Evolutionary conservation across 352 stramenopile genomes (phyloP).

Genomic region (Phytophthora brassicae): DNA sequence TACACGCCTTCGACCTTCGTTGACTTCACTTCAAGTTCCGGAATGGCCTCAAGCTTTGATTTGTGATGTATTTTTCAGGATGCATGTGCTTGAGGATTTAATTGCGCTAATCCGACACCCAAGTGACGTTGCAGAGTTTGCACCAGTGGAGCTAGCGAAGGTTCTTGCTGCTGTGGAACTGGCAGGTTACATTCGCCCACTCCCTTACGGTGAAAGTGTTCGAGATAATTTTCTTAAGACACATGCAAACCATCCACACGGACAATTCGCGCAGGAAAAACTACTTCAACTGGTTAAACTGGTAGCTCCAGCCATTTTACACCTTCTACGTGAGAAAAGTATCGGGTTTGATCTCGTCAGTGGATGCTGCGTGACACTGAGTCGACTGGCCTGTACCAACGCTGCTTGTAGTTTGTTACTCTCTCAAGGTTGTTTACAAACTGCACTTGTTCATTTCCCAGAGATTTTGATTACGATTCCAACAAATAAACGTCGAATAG

Average conservation of each 20-base stretch:
- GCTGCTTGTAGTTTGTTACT: slow-evolving; percentile 47
- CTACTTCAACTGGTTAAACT: slow-evolving; percentile 50
- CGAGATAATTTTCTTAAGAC: slow-evolving; percentile 47
- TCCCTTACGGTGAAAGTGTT: slow-evolving; percentile 54
- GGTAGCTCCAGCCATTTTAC: slow-evolving; percentile 54
- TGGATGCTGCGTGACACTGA: slow-evolving; percentile 59
- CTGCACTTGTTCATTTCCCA: slow-evolving; percentile 56
- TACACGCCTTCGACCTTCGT: slow-evolving; percentile 40
- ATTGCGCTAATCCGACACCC: slow-evolving; percentile 48
- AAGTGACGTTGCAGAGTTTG: slow-evolving; percentile 54
- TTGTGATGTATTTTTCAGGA: slow-evolving; percentile 58
- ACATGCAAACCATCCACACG: slow-evolving; percentile 28
- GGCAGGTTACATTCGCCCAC: slow-evolving; percentile 54
- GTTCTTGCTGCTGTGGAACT: slow-evolving; percentile 61
- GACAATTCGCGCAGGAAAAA: slow-evolving; percentile 45
- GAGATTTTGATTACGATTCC: slow-evolving; percentile 36
- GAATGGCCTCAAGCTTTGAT: slow-evolving; percentile 62
- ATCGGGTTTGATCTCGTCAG: slow-evolving; percentile 35
- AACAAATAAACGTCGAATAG: slow-evolving; percentile 15
- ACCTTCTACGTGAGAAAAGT: slow-evolving; percentile 57
- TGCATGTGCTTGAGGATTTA: slow-evolving; percentile 75
- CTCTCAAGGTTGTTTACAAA: slow-evolving; percentile 52
- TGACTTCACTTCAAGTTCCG: slow-evolving; percentile 50
- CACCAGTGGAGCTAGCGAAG: slow-evolving; percentile 38
- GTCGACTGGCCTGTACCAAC: slow-evolving; percentile 66